Conservation (phyloP, 495 filamentous ascomycete species). For the Lasiosphaeria miniovina region DNA sequence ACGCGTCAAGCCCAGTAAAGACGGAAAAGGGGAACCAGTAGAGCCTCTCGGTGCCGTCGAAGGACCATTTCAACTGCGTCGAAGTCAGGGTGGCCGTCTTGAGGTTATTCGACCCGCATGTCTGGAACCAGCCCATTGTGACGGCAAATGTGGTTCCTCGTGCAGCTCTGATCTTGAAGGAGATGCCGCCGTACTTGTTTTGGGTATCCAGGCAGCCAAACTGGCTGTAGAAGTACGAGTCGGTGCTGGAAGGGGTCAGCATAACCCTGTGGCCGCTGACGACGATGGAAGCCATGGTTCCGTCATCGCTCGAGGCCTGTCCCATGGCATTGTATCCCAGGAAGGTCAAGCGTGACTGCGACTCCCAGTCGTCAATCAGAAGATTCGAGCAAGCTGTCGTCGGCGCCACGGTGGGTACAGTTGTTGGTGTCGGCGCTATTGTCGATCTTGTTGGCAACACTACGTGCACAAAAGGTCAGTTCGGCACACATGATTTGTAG, state of each 20-base stretch:
- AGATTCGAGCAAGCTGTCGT: constrained; percentile 43
- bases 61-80: constrained; percentile 55
- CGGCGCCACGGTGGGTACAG: constrained; percentile 10
- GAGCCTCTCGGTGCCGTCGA: constrained; percentile 58
- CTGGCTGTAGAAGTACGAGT: constrained; percentile 59
- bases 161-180: constrained; percentile 55
- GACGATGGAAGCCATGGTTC: constrained; percentile 55
- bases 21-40: constrained; percentile 57
- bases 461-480: background rate
- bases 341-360: constrained; percentile 63
- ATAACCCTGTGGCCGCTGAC: constrained; percentile 50
- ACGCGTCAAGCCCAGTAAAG: constrained; percentile 49
- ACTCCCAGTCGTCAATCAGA: constrained; percentile 60
- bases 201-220: constrained; percentile 54
- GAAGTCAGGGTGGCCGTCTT: constrained; percentile 41
- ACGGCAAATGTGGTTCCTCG: constrained; percentile 54
- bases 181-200: constrained; percentile 55
- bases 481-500: background rate
- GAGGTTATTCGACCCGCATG: constrained; percentile 38
- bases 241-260: constrained; percentile 45
- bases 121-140: constrained; percentile 46
- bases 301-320: constrained; percentile 58
- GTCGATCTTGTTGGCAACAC: constrained; percentile 18
- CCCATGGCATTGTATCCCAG: constrained; percentile 60
- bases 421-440: constrained; percentile 14